Evolutionary conservation across 176 grass and related monocot species (phyloP).

Genomic region (Zea mays): Zm-B73-REFERENCE-NAM-5.0 NC_050104.1:101303501-101304000

Average conservation of each 20-base stretch:
- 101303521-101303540: constrained; percentile 92
- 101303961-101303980: constrained; percentile 97
- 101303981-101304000: constrained; percentile 98
- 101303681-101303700: constrained; percentile 95
- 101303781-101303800: constrained; percentile 86
- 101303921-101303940: constrained; percentile 98
- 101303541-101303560: constrained; percentile 98
- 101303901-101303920: constrained; percentile 75
- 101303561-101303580: constrained; percentile 98
- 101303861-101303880: constrained; percentile 68
- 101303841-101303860: constrained; percentile 71
- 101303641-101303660: constrained; percentile 84
- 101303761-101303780: constrained; percentile 88
- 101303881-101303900: constrained; percentile 75
- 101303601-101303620: constrained; percentile 88
- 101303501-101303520: constrained; percentile 91
- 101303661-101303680: constrained; percentile 92
- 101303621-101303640: constrained; percentile 92
- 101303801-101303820: constrained; percentile 85
- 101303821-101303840: constrained; percentile 87
- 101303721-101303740: constrained; percentile 94
- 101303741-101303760: constrained; percentile 97
- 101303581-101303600: constrained; percentile 98
- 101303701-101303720: constrained; percentile 98
- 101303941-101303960: constrained; percentile 94